phyloP scores from a whole-genome alignment of 371 early-diverging fungal genomes.

The Mucor irregularis region DNA sequence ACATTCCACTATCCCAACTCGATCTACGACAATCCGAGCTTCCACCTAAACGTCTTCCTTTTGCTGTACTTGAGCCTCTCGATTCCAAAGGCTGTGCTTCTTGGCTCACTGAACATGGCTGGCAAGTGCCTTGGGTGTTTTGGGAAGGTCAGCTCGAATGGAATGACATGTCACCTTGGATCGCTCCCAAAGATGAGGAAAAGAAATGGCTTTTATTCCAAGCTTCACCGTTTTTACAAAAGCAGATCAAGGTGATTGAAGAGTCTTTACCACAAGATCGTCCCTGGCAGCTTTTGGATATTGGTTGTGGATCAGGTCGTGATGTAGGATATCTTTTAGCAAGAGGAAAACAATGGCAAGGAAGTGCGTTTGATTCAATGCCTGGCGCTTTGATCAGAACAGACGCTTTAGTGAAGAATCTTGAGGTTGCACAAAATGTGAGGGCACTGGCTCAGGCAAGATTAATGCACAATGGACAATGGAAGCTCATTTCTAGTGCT shows the following conservation, averaged over 20 bases:
- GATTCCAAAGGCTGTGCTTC: conserved; percentile 8
- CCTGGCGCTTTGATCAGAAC: conserved; percentile 37
- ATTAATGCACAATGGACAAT: conserved; percentile 31
- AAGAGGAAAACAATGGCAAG: conserved; percentile 30
- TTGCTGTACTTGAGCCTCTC: conserved; percentile 40
- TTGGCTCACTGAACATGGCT: conserved; percentile 36
- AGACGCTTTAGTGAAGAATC: conserved; percentile 16
- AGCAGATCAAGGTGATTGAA: conserved; percentile 28
- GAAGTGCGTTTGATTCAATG: conserved; percentile 36
- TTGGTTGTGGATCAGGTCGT: conserved; percentile 53
- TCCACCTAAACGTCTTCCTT: conserved; percentile 40
- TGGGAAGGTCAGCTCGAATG: conserved; percentile 20
- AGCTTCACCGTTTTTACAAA: conserved; percentile 35
- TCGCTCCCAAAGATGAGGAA: background rate
- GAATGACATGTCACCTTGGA: background rate
- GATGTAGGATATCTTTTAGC: conserved; percentile 42
- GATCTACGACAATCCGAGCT: conserved; percentile 27
- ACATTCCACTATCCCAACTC: conserved; percentile 41
- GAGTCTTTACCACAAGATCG: background rate
- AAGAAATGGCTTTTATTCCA: conserved; percentile 34
- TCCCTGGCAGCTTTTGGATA: conserved; percentile 31
- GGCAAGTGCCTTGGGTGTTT: conserved; percentile 42
- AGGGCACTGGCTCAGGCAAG: conserved; percentile 26
- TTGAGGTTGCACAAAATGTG: conserved; percentile 21
- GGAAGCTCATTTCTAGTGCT: conserved; percentile 14